Evolutionary conservation across 208 protist genomes (phyloP), one percentile per base, ranked within the genome.

Genomic region (Acanthamoeba culbertsoni): DNA sequence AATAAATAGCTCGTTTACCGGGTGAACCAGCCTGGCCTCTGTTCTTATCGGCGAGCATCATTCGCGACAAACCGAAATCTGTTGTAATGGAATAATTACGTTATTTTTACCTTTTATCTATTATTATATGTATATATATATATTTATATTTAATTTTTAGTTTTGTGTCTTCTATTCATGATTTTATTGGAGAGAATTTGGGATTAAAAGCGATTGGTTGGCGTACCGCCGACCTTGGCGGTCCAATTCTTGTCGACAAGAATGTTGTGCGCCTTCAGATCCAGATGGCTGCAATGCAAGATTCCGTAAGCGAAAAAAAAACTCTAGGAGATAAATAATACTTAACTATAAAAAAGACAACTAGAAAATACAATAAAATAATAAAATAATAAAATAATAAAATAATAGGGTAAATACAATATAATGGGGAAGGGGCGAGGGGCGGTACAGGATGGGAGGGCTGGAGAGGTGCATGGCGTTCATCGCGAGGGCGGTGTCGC

Each of bases 401-500:
- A 57, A 14, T 14, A 86, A 4, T 2, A 31, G 35, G 65, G 65
- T 53, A 37, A 6, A 5, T 31, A 6, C 33, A 37, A 26, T 2
- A 6, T 46, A 26, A 28, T 33, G 68, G 14, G 37, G 16, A 28
- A 1, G n/a, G 16, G 59, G 14, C 59, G 28, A 33, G n/a, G 23
- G 8, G 7, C 12, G 46, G 51, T 88, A 92, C 86, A 92, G n/a
- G 31, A 92, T 92, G 18, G 86, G 51, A 23, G 86, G 86, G 37
- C 53, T 92, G 86, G 86, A 92, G 57, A 92, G 86, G 42, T 92
- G 86, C 51, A 92, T 65, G 37, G 42, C 40, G 57, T 92, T 92
- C 86, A 92, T 92, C 14, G 57, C 86, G 18, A 92, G 37, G 18
- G 57, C 86, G 0, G 86, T 92, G 55, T 92, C 86, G 26, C 59